phyloP scores from a whole-genome alignment of 176 grass and related monocot genomes.

The Oryza meyeriana region DNA sequence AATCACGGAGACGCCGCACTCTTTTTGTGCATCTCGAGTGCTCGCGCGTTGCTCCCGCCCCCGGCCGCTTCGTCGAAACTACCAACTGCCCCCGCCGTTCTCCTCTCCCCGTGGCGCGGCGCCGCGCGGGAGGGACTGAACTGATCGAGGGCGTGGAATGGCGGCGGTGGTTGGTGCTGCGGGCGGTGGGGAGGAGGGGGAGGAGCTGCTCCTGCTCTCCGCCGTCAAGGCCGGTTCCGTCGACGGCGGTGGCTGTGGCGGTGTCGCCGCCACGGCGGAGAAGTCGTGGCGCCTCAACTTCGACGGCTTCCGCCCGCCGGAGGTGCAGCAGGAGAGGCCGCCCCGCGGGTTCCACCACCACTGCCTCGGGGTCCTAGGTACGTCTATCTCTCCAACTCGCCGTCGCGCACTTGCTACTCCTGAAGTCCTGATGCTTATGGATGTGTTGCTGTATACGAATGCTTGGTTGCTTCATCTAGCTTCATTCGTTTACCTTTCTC shows the following conservation, averaged over 20 bases:
- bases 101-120: not conserved
- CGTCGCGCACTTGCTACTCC: not conserved
- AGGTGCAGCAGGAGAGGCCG: constrained; percentile 50
- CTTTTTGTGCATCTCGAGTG: not conserved
- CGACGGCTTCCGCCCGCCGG: constrained; percentile 50
- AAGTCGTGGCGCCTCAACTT: constrained; percentile 67
- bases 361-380: constrained; percentile 79
- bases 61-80: not conserved
- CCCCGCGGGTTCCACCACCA: constrained; percentile 56
- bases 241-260: not conserved
- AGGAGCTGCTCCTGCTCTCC: constrained; percentile 48
- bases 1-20: constrained; percentile 19
- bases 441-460: not conserved
- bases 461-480: not conserved
- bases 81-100: not conserved
- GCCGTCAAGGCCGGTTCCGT: constrained; percentile 30
- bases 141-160: constrained; percentile 13
- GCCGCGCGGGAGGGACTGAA: not conserved
- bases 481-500: not conserved
- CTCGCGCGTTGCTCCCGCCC: not conserved
- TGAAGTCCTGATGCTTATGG: not conserved
- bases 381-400: not conserved
- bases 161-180: not conserved
- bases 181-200: not conserved
- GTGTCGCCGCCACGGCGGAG: not conserved